phyloP scores from a whole-genome alignment of 495 filamentous ascomycete species.

The Chaetomium tenue region DNA sequence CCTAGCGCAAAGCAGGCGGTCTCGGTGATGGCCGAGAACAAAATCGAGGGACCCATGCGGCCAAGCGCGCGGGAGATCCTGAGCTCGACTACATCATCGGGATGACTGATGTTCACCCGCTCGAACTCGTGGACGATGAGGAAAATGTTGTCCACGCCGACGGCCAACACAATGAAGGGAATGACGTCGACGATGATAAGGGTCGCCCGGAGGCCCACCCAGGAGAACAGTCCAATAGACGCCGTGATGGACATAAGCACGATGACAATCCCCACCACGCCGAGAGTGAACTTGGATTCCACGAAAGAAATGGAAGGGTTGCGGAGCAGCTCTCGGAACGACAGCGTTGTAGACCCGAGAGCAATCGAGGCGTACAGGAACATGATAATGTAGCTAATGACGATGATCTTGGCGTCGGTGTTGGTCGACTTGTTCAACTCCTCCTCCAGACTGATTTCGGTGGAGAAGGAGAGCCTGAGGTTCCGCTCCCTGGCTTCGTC shows the following conservation, averaged over 20 bases:
- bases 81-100: conserved; percentile 79
- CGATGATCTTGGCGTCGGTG: conserved; percentile 94
- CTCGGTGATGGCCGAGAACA: conserved; percentile 91
- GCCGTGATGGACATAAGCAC: conserved; percentile 96
- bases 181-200: conserved; percentile 98
- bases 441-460: conserved; percentile 88
- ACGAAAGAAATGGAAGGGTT: conserved; percentile 84
- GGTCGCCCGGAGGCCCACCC: conserved; percentile 83
- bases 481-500: conserved; percentile 75
- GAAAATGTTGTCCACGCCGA: conserved; percentile 99
- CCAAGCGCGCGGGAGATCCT: conserved; percentile 81
- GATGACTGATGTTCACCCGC: conserved; percentile 83
- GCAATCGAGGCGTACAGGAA: conserved; percentile 94
- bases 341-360: conserved; percentile 80
- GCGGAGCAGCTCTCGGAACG: conserved; percentile 66
- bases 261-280: conserved; percentile 87
- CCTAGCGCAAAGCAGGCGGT: conserved; percentile 90
- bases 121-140: conserved; percentile 98
- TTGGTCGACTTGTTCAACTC: conserved; percentile 96
- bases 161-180: conserved; percentile 91
- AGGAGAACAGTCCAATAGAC: conserved; percentile 90
- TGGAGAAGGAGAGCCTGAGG: conserved; percentile 86
- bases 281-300: conserved; percentile 92
- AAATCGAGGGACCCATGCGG: conserved; percentile 92
- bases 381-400: conserved; percentile 98